A percentile compares a stretch with the other conserved stretches of the same genome.
Evolutionary conservation across 805 yeast species (phyloP).

Genomic region (Sugiyamaella qingdaonensis): DNA sequence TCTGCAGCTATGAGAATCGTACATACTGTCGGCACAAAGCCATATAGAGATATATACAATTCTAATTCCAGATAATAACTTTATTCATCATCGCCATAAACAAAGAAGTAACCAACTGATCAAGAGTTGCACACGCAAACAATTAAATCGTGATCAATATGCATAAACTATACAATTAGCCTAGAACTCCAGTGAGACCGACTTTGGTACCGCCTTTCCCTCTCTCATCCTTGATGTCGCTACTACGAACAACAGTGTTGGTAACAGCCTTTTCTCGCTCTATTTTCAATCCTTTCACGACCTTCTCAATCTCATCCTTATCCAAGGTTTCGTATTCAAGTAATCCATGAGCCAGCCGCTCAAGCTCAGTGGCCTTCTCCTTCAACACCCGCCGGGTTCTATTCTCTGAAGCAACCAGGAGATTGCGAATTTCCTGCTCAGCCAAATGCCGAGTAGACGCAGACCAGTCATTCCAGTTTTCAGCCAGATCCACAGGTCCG

Average conservation of each 20-base stretch:
- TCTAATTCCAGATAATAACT: too few relatives aligned
- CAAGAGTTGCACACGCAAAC: too few relatives aligned
- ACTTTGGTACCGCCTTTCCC: constrained; percentile 15
- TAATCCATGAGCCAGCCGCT: constrained; percentile 86
- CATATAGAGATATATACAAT: too few relatives aligned
- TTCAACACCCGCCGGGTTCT: constrained; percentile 69
- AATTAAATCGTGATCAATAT: too few relatives aligned
- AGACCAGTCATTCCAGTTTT: constrained; percentile 95
- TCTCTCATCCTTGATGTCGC: constrained; percentile 31
- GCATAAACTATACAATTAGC: not conserved
- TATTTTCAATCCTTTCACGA: constrained; percentile 74
- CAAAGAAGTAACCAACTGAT: too few relatives aligned
- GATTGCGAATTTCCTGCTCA: constrained; percentile 81
- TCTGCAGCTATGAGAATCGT: too few relatives aligned
- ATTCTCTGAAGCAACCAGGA: constrained; percentile 69
- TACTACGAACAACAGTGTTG: constrained; percentile 64
- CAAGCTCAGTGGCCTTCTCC: constrained; percentile 64
- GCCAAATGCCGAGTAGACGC: constrained; percentile 83
- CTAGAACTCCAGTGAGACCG: constrained; percentile 3
- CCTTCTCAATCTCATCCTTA: constrained; percentile 81
- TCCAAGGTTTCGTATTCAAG: constrained; percentile 93
- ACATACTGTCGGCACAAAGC: too few relatives aligned
- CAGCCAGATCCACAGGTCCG: constrained; percentile 88
- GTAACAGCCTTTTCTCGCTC: constrained; percentile 64
- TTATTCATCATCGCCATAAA: too few relatives aligned